A percentile compares a stretch with the other conserved stretches of the same genome.
Conservation (phyloP, 257 asterid species). For the Solanum okadae region DNA sequence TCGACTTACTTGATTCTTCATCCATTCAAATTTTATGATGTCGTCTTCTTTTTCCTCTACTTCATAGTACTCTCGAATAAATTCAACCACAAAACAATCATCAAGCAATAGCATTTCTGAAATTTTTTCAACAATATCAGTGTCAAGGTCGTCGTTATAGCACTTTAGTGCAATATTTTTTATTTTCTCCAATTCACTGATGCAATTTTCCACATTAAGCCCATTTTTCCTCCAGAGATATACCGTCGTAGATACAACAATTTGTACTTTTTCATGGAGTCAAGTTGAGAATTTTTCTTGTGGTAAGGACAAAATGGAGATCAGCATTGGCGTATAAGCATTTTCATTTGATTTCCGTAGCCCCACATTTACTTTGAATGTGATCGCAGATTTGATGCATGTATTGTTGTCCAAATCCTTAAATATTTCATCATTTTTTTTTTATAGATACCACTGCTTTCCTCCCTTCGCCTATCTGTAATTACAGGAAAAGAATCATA, state of each 20-base stretch:
- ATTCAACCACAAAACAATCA: slow-evolving; percentile 13
- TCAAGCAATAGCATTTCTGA: slow-evolving; percentile 4
- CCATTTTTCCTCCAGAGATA: neutral
- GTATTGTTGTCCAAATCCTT: neutral
- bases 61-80: too few relatives aligned
- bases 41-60: too few relatives aligned
- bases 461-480: neutral
- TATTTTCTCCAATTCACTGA: neutral
- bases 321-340: neutral
- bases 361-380: neutral
- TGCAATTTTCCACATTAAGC: neutral
- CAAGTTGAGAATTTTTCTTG: neutral
- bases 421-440: neutral
- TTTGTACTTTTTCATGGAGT: neutral
- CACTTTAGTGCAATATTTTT: neutral
- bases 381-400: neutral
- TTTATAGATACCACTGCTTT: neutral
- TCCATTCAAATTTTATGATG: too few relatives aligned
- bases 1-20: too few relatives aligned
- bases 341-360: neutral
- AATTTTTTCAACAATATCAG: neutral
- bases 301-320: neutral
- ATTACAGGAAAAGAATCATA: neutral
- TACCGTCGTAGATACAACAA: neutral
- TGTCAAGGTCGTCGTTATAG: neutral